Conservation (phyloP, 164 flowering plant species). For the Kalanchoe fedtschenkoi region DNA sequence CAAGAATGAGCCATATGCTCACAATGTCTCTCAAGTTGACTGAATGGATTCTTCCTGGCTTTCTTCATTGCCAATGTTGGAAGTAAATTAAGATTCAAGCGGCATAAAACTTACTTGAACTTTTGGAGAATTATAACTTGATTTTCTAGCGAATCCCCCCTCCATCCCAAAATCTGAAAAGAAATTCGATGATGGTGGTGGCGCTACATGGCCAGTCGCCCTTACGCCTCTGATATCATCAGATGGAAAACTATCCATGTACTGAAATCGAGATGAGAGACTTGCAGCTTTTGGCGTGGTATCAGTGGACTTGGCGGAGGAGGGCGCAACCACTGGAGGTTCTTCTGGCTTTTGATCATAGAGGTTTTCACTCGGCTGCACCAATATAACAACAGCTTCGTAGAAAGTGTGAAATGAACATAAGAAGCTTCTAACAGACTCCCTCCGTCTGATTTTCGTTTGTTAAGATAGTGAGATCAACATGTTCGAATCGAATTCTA, state of each 20-base stretch:
- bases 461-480: too few relatives aligned
- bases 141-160: slow-evolving; percentile 56
- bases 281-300: slow-evolving; percentile 28
- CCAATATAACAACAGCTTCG: too few relatives aligned
- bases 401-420: too few relatives aligned
- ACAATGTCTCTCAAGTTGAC: not conserved
- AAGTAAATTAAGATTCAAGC: not conserved
- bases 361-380: slow-evolving; percentile 86
- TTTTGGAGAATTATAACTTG: slow-evolving; percentile 59
- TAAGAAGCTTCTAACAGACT: too few relatives aligned
- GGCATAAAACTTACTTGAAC: slow-evolving; percentile 38
- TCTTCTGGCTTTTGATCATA: slow-evolving; percentile 98
- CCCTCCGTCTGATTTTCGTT: too few relatives aligned
- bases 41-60: too few relatives aligned
- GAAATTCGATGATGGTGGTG: slow-evolving; percentile 80
- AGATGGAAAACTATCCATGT: slow-evolving; percentile 52
- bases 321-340: slow-evolving; percentile 45
- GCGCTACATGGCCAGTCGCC: slow-evolving; percentile 61
- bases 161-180: slow-evolving; percentile 96
- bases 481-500: too few relatives aligned
- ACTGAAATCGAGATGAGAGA: slow-evolving; percentile 78
- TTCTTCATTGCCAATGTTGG: not conserved
- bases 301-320: slow-evolving; percentile 52
- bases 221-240: slow-evolving; percentile 43
- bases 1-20: not conserved